Evolutionary conservation across 208 protist genomes (phyloP), one percentile per base, ranked within the genome.

Genomic region (Trypanosoma congolense): DNA sequence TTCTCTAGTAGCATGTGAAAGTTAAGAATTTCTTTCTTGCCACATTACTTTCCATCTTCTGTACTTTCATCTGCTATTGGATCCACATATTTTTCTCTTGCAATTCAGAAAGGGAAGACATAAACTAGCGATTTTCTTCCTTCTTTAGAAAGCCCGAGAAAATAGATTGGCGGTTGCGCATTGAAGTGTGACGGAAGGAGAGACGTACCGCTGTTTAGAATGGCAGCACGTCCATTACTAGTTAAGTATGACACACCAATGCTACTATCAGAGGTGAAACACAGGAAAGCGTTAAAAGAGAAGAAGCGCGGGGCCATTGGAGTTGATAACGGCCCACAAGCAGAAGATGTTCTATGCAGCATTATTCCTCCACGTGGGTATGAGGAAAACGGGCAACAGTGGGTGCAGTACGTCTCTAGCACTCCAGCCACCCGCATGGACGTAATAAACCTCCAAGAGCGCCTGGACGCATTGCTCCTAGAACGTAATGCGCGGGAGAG

Each of bases 401-500:
- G 90, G 87, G 69, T 93, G 35, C 90, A 96, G 66, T 94, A 86
- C 59, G 80, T 87, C 19, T 94, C 84, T 6, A 90, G 80, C 69
- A 93, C 80, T 1, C 87, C 90, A 0, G 90, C 90, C 14, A 96
- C 90, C 10, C 85, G 84, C 6, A 67, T 93, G 16, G 90, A 96
- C 57, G 90, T 94, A n/a, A 89, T 93, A 21, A 84, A 87, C 46
- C 59, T 96, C 26, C 95, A 99, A 73, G 95, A 99, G 66, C 73
- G 82, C 30, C 77, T 99, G 0, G 97, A 99, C 64, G 31, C 77
- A 30, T 45, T 89, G 18, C 75, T 99, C 14, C 77, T 95, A 61
- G 78, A 97, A 65, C 81, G 95, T 16, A 85, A 99, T 69, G 98
- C 98, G 1, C 76, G 97, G 1, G 98, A 99, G 61, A 98, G 82